A percentile compares a stretch with the other conserved stretches of the same genome.
These are phyloP conservation scores for Mediolabrus comicus DNA, from an alignment of 108 stramenopile species.

Conservation along the genomic window DNA sequence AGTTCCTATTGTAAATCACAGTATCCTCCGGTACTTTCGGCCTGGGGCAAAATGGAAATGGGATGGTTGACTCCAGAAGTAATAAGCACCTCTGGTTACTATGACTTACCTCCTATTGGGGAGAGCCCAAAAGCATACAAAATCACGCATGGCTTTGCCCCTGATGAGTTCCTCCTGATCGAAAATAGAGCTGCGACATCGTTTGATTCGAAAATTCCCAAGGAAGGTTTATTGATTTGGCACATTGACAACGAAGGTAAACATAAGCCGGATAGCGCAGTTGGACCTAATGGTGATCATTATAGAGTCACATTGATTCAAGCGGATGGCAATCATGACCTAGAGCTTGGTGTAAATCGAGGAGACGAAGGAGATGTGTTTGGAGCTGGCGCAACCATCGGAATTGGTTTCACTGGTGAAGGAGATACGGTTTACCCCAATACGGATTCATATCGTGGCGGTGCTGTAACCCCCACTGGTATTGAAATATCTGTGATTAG, in stretches of 20 bases:
- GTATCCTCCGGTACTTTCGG: constrained; percentile 19
- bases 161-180: constrained; percentile 18
- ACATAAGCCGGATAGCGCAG: constrained; percentile 3
- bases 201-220: constrained; percentile 8
- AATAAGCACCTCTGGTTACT: not conserved
- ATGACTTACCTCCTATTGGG: constrained; percentile 7
- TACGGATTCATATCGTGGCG: constrained; percentile 24
- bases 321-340: constrained; percentile 18
- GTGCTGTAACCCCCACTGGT: constrained; percentile 7
- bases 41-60: constrained; percentile 25
- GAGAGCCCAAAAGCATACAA: constrained; percentile 14
- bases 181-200: constrained; percentile 16
- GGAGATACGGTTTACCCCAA: constrained; percentile 4
- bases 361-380: constrained; percentile 24
- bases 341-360: constrained; percentile 21
- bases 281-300: constrained; percentile 5
- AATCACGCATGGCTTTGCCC: constrained; percentile 3
- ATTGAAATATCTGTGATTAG: constrained; percentile 4
- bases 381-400: not conserved
- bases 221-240: constrained; percentile 21
- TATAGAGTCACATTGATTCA: constrained; percentile 20
- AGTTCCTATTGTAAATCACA: too few relatives aligned
- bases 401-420: constrained; percentile 11
- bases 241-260: constrained; percentile 16
- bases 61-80: constrained; percentile 15